Conservation (phyloP, 352 stramenopile genomes). For the Phytophthora kernoviae region DNA sequence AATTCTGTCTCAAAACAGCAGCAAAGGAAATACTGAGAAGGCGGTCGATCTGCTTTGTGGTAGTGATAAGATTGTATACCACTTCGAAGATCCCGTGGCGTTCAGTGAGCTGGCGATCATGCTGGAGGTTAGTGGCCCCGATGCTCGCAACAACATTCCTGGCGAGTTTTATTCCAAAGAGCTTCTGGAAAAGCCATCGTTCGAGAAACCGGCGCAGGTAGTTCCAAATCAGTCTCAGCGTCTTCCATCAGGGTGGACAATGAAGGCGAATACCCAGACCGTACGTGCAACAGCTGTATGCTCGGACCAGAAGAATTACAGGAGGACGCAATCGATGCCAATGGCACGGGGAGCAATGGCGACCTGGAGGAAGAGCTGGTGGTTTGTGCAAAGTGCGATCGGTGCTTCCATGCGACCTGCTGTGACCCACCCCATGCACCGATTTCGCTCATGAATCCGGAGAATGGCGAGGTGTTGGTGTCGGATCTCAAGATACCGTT, state of each 20-base stretch:
- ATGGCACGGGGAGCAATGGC: conserved; percentile 3
- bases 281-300: conserved; percentile 32
- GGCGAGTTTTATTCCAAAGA: conserved; percentile 46
- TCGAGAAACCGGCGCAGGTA: conserved; percentile 26
- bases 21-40: conserved; percentile 3
- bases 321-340: conserved; percentile 9
- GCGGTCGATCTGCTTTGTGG: conserved; percentile 31
- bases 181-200: conserved; percentile 43
- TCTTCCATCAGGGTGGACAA: not conserved
- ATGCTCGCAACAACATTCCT: conserved; percentile 21
- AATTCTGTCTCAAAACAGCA: conserved; percentile 4
- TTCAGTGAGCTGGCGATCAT: conserved; percentile 41
- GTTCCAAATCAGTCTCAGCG: not conserved
- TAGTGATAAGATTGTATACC: conserved; percentile 28
- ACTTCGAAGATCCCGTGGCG: conserved; percentile 20
- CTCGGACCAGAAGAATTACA: conserved; percentile 25
- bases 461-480: conserved; percentile 60
- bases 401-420: conserved; percentile 69
- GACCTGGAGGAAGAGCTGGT: conserved; percentile 48
- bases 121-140: conserved; percentile 34
- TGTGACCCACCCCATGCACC: conserved; percentile 74
- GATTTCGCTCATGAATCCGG: conserved; percentile 58
- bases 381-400: conserved; percentile 56
- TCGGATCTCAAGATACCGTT: conserved; percentile 72
- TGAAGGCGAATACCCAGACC: not conserved